Conservation (phyloP, 495 filamentous ascomycete species). For the Tirmania nivea region DNA sequence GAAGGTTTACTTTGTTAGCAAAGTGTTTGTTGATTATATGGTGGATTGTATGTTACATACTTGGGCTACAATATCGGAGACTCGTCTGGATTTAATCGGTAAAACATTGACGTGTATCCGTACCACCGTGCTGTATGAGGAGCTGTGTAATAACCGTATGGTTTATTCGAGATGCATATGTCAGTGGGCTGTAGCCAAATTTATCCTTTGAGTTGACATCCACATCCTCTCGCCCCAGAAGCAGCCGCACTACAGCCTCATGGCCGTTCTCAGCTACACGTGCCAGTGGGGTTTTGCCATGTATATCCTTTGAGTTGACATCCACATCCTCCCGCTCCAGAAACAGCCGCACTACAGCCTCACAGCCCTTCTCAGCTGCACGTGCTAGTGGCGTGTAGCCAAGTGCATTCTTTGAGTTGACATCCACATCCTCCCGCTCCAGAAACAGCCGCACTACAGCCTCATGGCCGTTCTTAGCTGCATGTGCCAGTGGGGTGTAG, state of each 20-base stretch:
- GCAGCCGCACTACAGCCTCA: slow-evolving; percentile 7
- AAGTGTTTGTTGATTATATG: no score
- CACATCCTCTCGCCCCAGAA: background rate
- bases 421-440: background rate
- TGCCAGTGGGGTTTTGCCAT: background rate
- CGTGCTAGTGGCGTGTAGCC: slow-evolving; percentile 15
- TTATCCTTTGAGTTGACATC: slow-evolving; percentile 9
- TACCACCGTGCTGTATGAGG: no score
- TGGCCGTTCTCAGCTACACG: slow-evolving; percentile 3
- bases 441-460: background rate
- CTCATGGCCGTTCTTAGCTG: background rate
- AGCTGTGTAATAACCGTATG: no score
- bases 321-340: no score
- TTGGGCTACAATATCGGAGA: no score
- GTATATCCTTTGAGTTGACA: background rate
- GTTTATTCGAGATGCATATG: background rate
- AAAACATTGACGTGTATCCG: no score
- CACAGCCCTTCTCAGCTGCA: slow-evolving; percentile 16
- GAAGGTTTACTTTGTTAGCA: no score
- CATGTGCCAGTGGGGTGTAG: background rate
- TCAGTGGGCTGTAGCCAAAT: slow-evolving; percentile 19
- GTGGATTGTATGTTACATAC: no score
- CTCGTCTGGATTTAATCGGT: no score
- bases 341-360: no score
- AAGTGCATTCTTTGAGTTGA: no score